Evolutionary conservation across 768 basidiomycete species (phyloP).

Genomic region (Pholiota molesta): DNA sequence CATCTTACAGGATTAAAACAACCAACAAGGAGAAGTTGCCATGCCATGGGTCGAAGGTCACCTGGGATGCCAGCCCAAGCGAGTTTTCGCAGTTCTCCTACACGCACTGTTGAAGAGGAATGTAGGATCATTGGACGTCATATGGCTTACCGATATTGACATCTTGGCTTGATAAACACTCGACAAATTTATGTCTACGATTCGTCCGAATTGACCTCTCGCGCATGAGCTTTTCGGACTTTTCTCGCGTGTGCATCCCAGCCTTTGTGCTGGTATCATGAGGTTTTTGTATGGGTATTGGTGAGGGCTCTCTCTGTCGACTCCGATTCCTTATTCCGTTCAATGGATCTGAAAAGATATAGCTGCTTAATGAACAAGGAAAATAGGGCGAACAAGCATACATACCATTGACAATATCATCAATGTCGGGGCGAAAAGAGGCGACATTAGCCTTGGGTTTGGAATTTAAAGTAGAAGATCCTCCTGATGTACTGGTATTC

Average conservation of each 20-base stretch:
- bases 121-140: neutral
- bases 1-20: constrained; percentile 5
- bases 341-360: constrained; percentile 53
- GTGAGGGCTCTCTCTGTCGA: constrained; percentile 39
- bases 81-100: constrained; percentile 85
- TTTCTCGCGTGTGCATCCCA: constrained; percentile 38
- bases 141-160: constrained; percentile 77
- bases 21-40: constrained; percentile 91
- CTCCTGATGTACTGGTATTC: constrained; percentile 23
- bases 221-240: constrained; percentile 63
- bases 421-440: constrained; percentile 64
- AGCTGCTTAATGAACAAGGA: constrained; percentile 24
- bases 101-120: constrained; percentile 11
- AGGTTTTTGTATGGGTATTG: constrained; percentile 25
- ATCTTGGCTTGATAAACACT: constrained; percentile 74
- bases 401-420: constrained; percentile 79
- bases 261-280: constrained; percentile 26
- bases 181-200: constrained; percentile 78
- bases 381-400: constrained; percentile 16
- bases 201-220: constrained; percentile 81
- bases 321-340: constrained; percentile 51
- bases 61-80: constrained; percentile 94
- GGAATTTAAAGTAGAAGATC: constrained; percentile 29
- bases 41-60: constrained; percentile 87
- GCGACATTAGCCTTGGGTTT: constrained; percentile 51